phyloP scores from a whole-genome alignment of 495 filamentous ascomycete species.

The Aspergillus bridgeri region DNA sequence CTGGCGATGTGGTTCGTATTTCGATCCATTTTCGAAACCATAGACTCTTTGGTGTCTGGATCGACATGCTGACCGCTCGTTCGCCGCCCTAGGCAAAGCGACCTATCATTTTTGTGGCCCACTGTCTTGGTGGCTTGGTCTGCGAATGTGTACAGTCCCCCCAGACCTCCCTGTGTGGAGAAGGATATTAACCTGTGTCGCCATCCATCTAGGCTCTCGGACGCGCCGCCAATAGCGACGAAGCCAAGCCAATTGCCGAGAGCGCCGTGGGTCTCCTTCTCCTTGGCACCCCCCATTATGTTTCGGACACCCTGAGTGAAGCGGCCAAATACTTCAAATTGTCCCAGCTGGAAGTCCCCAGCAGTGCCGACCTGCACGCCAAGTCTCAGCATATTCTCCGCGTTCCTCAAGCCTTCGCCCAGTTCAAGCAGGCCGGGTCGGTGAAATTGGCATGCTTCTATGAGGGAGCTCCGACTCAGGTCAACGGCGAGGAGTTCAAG shows the following conservation, averaged over 20 bases:
- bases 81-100: conserved; percentile 2
- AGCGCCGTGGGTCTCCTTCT: conserved; percentile 1
- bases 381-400: background rate
- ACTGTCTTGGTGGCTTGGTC: conserved; percentile 5
- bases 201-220: background rate
- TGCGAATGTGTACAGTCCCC: conserved; percentile 2
- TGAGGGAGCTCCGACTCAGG: background rate
- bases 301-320: background rate
- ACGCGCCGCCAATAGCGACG: background rate
- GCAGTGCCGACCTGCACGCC: background rate
- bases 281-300: background rate
- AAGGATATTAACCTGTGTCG: too few relatives aligned
- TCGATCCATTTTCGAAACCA: background rate
- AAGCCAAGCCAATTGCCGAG: background rate
- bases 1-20: background rate
- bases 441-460: conserved; percentile 5
- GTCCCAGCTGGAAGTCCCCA: background rate
- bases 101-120: conserved; percentile 6
- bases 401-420: conserved; percentile 3
- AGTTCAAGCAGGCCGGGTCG: background rate
- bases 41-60: background rate
- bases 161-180: too few relatives aligned
- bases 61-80: background rate
- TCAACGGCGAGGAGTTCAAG: conserved; percentile 4
- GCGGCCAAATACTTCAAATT: conserved; percentile 3